Evolutionary conservation across 2,329 filamentous ascomycete genomes (phyloP).

Genomic region (Atkinsonella hypoxylon): DNA sequence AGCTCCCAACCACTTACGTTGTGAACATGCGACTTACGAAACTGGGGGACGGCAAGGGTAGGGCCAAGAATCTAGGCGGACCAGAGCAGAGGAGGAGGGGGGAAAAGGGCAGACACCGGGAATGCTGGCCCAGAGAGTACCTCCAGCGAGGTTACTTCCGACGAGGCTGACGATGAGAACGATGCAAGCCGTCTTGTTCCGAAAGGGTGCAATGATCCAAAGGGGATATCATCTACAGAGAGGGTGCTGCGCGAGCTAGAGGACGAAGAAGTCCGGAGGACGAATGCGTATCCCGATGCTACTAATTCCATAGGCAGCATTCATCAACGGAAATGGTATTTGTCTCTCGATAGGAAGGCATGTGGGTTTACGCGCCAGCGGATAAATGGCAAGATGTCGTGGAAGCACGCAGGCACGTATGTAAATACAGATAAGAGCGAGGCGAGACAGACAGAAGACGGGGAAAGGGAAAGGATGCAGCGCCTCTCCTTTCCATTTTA

Average conservation of each 20-base stretch:
- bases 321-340: conserved; percentile 55
- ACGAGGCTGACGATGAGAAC: conserved; percentile 8
- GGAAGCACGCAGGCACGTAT: conserved; percentile 4
- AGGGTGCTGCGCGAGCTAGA: conserved; percentile 32
- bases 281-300: conserved; percentile 56
- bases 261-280: conserved; percentile 41
- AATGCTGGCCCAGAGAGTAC: conserved; percentile 2
- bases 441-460: not conserved
- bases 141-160: conserved; percentile 12
- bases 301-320: conserved; percentile 54
- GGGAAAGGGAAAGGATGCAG: not conserved
- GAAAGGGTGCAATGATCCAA: conserved; percentile 8
- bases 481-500: conserved; percentile 44
- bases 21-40: conserved; percentile 41
- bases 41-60: conserved; percentile 26
- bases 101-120: too few species aligned
- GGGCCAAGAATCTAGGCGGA: conserved; percentile 11
- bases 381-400: conserved; percentile 7
- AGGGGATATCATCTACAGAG: conserved; percentile 23
- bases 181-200: conserved; percentile 12
- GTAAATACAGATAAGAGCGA: not conserved
- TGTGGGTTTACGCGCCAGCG: conserved; percentile 41
- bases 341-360: conserved; percentile 46
- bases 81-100: not conserved
- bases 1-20: conserved; percentile 41